A percentile compares a stretch with the other conserved stretches of the same genome.
phyloP scores from a whole-genome alignment of 331 rosid genomes.

The Telfairia occidentalis region DNA sequence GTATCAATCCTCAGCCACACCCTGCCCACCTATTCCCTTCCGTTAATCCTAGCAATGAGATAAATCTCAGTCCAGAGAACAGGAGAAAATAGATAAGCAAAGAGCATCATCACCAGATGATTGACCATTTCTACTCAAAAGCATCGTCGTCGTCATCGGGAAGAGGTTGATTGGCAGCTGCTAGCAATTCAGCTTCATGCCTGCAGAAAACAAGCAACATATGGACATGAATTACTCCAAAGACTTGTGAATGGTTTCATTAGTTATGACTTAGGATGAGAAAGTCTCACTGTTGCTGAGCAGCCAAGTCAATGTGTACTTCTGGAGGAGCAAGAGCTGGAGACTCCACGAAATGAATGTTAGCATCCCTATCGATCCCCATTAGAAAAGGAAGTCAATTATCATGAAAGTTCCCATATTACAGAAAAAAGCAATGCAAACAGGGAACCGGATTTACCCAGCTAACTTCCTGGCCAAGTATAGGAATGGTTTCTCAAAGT shows the following conservation, averaged over 20 bases:
- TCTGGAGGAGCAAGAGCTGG: conserved; percentile 42
- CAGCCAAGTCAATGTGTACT: conserved; percentile 28
- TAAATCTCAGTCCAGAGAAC: neutral
- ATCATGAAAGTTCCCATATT: neutral
- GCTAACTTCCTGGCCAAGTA: conserved; percentile 43
- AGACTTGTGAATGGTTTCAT: neutral
- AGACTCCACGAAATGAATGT: conserved; percentile 25
- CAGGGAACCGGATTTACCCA: conserved; percentile 19
- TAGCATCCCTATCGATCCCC: conserved; percentile 11
- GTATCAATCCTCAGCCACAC: neutral
- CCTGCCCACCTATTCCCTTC: neutral
- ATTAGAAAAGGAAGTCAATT: neutral
- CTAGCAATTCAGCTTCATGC: conserved; percentile 46
- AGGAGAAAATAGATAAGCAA: neutral
- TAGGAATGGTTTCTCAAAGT: conserved; percentile 40
- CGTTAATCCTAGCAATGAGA: neutral
- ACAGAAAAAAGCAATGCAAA: neutral
- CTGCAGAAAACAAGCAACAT: conserved; percentile 19
- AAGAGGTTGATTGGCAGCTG: conserved; percentile 66
- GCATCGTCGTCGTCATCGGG: conserved; percentile 63
- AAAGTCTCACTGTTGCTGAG: conserved; percentile 22
- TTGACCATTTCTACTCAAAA: conserved; percentile 23
- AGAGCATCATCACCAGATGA: neutral
- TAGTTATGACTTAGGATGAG: neutral
- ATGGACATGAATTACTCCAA: neutral